These are phyloP conservation scores for Pneumocystis murina DNA, from an alignment of 1,139 yeast genomes.

Conservation along the genomic window DNA sequence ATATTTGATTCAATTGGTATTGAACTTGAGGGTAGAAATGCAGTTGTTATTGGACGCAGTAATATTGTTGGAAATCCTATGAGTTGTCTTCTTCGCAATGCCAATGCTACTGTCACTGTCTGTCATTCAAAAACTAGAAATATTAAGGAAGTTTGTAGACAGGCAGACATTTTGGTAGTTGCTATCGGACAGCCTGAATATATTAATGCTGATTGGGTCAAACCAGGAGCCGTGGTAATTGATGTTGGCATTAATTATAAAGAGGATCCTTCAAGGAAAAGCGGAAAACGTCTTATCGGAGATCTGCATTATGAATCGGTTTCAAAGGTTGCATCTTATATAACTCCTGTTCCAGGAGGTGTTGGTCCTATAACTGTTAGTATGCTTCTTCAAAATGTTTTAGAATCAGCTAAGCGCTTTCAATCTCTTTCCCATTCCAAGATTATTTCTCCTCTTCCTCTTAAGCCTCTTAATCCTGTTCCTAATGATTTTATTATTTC, in stretches of 20 bases:
- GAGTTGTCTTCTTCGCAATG: slow-evolving; percentile 61
- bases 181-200: slow-evolving; percentile 80
- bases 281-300: slow-evolving; percentile 81
- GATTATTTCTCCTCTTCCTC: slow-evolving; percentile 39
- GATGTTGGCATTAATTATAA: slow-evolving; percentile 94
- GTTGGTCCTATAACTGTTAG: slow-evolving; percentile 99
- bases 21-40: slow-evolving; percentile 55
- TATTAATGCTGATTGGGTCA: slow-evolving; percentile 82
- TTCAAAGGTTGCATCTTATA: slow-evolving; percentile 46
- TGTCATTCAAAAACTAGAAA: slow-evolving; percentile 64
- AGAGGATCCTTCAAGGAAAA: slow-evolving; percentile 57
- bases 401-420: slow-evolving; percentile 54
- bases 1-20: slow-evolving; percentile 53
- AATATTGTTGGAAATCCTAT: slow-evolving; percentile 95
- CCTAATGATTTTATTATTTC: slow-evolving; percentile 93
- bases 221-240: slow-evolving; percentile 68
- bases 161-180: slow-evolving; percentile 81
- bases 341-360: slow-evolving; percentile 99
- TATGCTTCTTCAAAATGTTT: slow-evolving; percentile 77
- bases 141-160: slow-evolving; percentile 42
- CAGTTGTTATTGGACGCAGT: slow-evolving; percentile 92
- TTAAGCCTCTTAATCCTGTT: slow-evolving; percentile 60
- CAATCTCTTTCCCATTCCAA: slow-evolving; percentile 22
- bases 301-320: slow-evolving; percentile 76
- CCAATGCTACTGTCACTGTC: slow-evolving; percentile 76